Evolutionary conservation across 371 early-diverging fungal species (phyloP).

Genomic region (Phascolomyces articulosus): DNA sequence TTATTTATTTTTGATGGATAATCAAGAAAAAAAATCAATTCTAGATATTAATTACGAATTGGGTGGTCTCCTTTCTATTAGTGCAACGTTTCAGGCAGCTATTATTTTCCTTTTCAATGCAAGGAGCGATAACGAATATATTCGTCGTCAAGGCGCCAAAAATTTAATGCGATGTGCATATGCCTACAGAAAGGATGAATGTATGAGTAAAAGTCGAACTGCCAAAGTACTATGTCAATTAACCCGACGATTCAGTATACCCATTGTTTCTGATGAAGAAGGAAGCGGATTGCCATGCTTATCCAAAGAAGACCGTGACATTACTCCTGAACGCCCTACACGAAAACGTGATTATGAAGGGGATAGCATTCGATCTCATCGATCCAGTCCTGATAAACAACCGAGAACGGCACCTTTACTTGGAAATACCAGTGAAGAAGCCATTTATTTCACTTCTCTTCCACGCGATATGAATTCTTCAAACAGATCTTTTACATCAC

Average conservation of each 20-base stretch:
- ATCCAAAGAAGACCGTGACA: too few relatives aligned
- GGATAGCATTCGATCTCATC: not conserved
- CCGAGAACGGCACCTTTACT: not conserved
- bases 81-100: slow-evolving; percentile 42
- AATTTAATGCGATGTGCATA: slow-evolving; percentile 27
- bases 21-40: slow-evolving; percentile 2
- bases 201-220: slow-evolving; percentile 15
- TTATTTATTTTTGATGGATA: too few relatives aligned
- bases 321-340: slow-evolving; percentile 6
- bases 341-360: slow-evolving; percentile 5
- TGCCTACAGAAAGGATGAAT: slow-evolving; percentile 17
- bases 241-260: slow-evolving; percentile 12
- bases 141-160: slow-evolving; percentile 24
- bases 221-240: slow-evolving; percentile 15
- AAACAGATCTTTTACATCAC: not conserved
- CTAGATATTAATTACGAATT: not conserved
- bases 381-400: not conserved
- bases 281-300: not conserved
- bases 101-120: slow-evolving; percentile 42
- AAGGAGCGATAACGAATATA: slow-evolving; percentile 28
- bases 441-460: not conserved
- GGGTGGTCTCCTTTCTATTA: too few relatives aligned
- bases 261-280: slow-evolving; percentile 11
- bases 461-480: not conserved
- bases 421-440: slow-evolving; percentile 4